Evolutionary conservation across 2,329 filamentous ascomycete genomes (phyloP).

Genomic region (Coccinonectria pachysandricola): DNA sequence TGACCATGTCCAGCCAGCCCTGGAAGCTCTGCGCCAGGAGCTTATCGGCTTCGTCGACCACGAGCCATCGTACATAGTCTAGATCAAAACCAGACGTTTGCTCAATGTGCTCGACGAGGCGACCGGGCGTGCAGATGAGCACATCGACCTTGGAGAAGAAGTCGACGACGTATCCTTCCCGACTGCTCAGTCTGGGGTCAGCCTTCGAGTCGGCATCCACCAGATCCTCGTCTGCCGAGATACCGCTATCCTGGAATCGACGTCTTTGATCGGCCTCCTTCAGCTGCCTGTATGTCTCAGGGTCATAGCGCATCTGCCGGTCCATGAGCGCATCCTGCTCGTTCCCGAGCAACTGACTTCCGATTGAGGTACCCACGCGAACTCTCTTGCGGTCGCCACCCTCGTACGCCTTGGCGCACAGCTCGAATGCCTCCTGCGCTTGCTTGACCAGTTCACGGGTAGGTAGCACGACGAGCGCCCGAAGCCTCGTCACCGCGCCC

Average conservation of each 20-base stretch:
- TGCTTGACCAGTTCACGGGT: constrained; percentile 86
- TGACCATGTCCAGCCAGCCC: constrained; percentile 71
- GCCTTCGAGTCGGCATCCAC: constrained; percentile 10
- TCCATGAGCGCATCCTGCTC: constrained; percentile 43
- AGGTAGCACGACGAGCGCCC: constrained; percentile 77
- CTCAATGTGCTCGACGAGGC: constrained; percentile 82
- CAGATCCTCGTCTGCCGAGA: constrained; percentile 9
- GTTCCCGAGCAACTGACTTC: constrained; percentile 63
- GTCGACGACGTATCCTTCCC: constrained; percentile 44
- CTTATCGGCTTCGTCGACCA: constrained; percentile 91
- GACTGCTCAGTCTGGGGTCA: constrained; percentile 24
- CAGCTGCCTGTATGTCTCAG: constrained; percentile 35
- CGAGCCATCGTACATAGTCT: constrained; percentile 71
- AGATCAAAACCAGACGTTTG: constrained; percentile 75
- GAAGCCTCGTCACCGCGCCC: constrained; percentile 53
- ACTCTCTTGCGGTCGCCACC: constrained; percentile 51
- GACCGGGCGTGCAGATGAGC: constrained; percentile 82
- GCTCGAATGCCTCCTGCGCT: constrained; percentile 66
- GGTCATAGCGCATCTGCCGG: constrained; percentile 50
- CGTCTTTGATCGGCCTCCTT: constrained; percentile 12
- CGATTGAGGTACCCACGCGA: constrained; percentile 72
- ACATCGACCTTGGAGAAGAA: constrained; percentile 71
- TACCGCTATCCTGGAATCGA: constrained; percentile 3
- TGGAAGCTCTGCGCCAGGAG: constrained; percentile 87
- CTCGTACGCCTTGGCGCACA: constrained; percentile 56